Percentiles rank a stretch among this genome's conserved stretches.
Conservation (phyloP, 2,329 filamentous ascomycete species). For the Aspergillus aculeatus region DNA sequence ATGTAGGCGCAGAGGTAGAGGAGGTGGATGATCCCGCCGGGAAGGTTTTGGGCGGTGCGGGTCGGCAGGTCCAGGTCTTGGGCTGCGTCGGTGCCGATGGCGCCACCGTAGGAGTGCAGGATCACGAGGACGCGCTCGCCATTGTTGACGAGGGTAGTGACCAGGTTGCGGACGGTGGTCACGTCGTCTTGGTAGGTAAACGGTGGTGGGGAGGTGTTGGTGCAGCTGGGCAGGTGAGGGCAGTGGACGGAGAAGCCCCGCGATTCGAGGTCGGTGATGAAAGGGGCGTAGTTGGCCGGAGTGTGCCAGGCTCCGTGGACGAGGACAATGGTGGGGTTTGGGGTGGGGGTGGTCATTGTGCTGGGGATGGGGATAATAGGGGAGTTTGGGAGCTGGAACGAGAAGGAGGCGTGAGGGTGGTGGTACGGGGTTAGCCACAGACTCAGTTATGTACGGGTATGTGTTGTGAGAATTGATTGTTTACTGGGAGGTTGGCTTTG, state of each 20-base stretch:
- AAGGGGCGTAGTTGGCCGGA: slow-evolving; percentile 16
- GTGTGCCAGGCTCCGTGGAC: slow-evolving; percentile 25
- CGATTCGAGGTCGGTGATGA: slow-evolving; percentile 12
- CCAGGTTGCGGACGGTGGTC: slow-evolving; percentile 5
- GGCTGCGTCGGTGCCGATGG: slow-evolving; percentile 22
- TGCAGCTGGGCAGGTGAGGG: slow-evolving; percentile 19
- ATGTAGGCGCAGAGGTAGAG: slow-evolving; percentile 24
- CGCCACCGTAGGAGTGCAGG: slow-evolving; percentile 30
- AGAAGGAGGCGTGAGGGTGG: no score
- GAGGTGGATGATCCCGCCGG: slow-evolving; percentile 22
- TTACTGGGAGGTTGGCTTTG: no score
- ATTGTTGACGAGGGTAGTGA: slow-evolving; percentile 7
- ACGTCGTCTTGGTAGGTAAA: slow-evolving; percentile 14
- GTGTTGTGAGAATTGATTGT: no score
- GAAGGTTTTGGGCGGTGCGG: slow-evolving; percentile 6
- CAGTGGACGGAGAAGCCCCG: slow-evolving; percentile 20
- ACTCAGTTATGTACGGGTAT: no score
- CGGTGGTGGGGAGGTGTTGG: slow-evolving; percentile 9
- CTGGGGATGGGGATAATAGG: no score
- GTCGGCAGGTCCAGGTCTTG: slow-evolving; percentile 14
- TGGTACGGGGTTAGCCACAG: no score
- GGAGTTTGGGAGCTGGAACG: no score
- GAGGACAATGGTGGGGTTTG: slow-evolving; percentile 16
- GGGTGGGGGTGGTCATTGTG: no score
- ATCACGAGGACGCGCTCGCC: slow-evolving; percentile 21